These are phyloP conservation scores for Sclerotinia sclerotiorum DNA, from an alignment of 2,329 filamentous ascomycete species.

Conservation along the genomic window DNA sequence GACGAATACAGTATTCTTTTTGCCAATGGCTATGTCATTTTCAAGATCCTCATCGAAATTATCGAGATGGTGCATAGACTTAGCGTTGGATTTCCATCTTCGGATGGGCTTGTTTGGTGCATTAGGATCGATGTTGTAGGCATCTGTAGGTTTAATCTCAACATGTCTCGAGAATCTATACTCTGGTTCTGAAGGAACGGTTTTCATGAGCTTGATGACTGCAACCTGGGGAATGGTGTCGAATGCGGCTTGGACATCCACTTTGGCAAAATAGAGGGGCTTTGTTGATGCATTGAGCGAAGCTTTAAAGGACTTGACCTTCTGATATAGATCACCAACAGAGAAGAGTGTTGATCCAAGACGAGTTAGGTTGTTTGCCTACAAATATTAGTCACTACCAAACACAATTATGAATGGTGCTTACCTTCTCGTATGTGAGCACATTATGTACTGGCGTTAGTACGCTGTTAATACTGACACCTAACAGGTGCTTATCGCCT, in stretches of 20 bases:
- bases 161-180: constrained; percentile 76
- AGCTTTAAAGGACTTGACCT: constrained; percentile 68
- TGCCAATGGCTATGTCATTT: constrained; percentile 39
- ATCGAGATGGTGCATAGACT: constrained; percentile 33
- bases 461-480: constrained; percentile 66
- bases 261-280: constrained; percentile 81
- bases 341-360: constrained; percentile 83
- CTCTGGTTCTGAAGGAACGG: constrained; percentile 53
- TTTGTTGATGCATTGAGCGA: constrained; percentile 44
- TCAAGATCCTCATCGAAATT: constrained; percentile 39
- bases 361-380: constrained; percentile 53
- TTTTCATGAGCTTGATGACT: constrained; percentile 65
- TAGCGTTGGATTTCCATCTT: constrained; percentile 38
- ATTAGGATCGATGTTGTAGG: constrained; percentile 24
- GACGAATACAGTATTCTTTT: constrained; percentile 71
- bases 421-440: constrained; percentile 75
- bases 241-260: constrained; percentile 90
- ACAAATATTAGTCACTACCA: constrained; percentile 28
- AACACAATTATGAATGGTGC: constrained; percentile 17
- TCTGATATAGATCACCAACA: constrained; percentile 74
- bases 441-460: constrained; percentile 73
- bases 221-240: constrained; percentile 88
- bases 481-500: constrained; percentile 55
- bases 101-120: constrained; percentile 33
- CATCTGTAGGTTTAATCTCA: constrained; percentile 59